Evolutionary conservation across 371 early-diverging fungal species (phyloP), one percentile per base, ranked within the genome.

Genomic region (Circinella minor): DNA sequence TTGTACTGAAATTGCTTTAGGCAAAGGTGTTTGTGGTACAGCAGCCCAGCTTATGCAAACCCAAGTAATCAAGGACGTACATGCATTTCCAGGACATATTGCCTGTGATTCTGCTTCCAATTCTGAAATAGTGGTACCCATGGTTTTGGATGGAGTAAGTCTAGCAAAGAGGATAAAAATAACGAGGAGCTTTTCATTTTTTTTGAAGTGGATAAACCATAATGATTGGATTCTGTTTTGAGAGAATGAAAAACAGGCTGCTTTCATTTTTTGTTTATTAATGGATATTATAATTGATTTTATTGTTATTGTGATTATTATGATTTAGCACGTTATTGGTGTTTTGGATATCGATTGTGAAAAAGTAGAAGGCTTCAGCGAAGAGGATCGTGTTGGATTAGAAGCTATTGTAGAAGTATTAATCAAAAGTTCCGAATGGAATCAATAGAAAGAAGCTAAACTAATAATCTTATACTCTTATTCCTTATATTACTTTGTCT

Each of bases 91-190:
- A 8, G 95, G 95, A 20, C 97, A 97, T 82, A 97, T 97, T 77
- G 95, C 96, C 3, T 97, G 97, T 71, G 97, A 97, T 78, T 84
- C 94, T 14, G 92, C 91, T 7, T 90, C 92, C n/a, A 87, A 90
- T 71, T 92, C 93, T 55, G 97, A 97, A 81, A 85, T 96, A 48
- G 97, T 97, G 0, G 90, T 97, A 49, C 97, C 97, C n/a, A 74
- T 97, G 67, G 72, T 88, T 27, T 69, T 86, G 43, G 79, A 86
- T 60, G 83, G 82, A 10, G 88, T 86, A 78, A 74, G 36, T 46
- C 4, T 43, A 11, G 3, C 3, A 3, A 43, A 43, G 11, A 43
- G 43, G 43, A 11, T 9, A 11, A 43, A 43, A 11, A 43, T 6
- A 11, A 43, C 9, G 11, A 43, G 43, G 6, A 9, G 43, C 3